These are phyloP conservation scores for Lactarius hatsudake DNA, from an alignment of 768 basidiomycete genomes.

Conservation along the genomic window DNA sequence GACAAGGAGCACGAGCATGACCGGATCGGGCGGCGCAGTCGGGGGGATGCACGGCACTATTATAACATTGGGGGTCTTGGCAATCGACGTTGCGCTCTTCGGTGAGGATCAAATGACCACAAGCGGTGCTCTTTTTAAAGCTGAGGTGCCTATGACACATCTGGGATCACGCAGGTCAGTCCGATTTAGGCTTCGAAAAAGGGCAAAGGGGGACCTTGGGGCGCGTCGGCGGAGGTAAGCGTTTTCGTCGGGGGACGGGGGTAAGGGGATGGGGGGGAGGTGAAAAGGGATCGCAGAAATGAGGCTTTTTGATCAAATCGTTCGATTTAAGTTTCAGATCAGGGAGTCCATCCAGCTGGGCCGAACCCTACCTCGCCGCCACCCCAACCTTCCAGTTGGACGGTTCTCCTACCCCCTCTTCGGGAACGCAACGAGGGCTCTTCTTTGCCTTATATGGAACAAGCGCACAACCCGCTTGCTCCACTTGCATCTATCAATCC, in stretches of 20 bases:
- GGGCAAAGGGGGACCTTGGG: constrained; percentile 14
- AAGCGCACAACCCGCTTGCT: background rate
- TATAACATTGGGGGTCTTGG: constrained; percentile 39
- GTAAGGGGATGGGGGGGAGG: background rate
- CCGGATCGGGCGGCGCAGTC: constrained; percentile 39
- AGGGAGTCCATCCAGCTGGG: background rate
- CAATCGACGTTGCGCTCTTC: constrained; percentile 54
- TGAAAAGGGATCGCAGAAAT: background rate
- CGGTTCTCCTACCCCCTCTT: background rate
- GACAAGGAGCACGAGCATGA: constrained; percentile 23
- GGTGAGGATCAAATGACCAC: constrained; percentile 53
- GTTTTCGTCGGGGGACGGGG: constrained; percentile 21
- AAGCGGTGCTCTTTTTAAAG: constrained; percentile 48
- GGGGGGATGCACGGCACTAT: constrained; percentile 50
- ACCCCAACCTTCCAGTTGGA: background rate
- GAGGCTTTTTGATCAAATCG: constrained; percentile 17
- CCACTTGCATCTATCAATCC: background rate
- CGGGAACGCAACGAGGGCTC: background rate
- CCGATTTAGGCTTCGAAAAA: constrained; percentile 12
- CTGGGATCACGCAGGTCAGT: constrained; percentile 13
- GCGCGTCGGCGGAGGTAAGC: constrained; percentile 27
- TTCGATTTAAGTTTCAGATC: constrained; percentile 22
- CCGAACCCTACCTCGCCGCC: background rate
- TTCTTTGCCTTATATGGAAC: background rate
- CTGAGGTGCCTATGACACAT: constrained; percentile 69